A percentile compares a stretch with the other conserved stretches of the same genome.
phyloP scores from a whole-genome alignment of 257 asterid species.

The Catharanthus roseus region DNA sequence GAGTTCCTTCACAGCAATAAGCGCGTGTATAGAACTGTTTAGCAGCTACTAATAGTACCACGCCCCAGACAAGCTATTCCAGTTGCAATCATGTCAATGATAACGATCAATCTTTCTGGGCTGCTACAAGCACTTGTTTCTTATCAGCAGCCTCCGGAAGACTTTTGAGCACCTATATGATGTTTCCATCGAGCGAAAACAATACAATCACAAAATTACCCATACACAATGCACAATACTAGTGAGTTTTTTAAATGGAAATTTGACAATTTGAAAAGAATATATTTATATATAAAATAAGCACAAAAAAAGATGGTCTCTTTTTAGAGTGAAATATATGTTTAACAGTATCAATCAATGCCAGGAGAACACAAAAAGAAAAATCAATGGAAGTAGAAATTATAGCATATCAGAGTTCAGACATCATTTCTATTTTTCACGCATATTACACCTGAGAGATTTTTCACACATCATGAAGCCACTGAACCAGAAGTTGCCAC shows the following conservation, averaged over 20 bases:
- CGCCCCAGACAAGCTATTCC: neutral
- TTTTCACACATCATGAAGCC: neutral
- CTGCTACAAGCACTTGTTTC: constrained; percentile 14
- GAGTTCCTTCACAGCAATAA: neutral
- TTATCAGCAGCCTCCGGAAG: constrained; percentile 41
- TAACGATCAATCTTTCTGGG: constrained; percentile 10
- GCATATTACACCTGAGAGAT: neutral
- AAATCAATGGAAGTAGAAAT: neutral
- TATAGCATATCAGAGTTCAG: neutral
- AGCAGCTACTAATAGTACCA: neutral
- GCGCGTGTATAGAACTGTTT: neutral
- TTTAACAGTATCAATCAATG: neutral
- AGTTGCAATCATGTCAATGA: neutral
- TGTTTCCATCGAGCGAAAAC: constrained; percentile 6
- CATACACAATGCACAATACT: neutral
- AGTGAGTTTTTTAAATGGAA: neutral
- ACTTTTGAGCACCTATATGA: constrained; percentile 48
- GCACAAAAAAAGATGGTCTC: neutral
- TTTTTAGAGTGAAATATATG: neutral
- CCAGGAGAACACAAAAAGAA: neutral
- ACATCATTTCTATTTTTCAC: neutral
- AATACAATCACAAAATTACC: neutral
- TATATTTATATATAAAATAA: neutral
- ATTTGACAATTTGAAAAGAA: neutral
- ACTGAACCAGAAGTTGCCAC: neutral